Conservation (phyloP, 202 grass and related monocot species). For the Elaeis oleifera region DNA sequence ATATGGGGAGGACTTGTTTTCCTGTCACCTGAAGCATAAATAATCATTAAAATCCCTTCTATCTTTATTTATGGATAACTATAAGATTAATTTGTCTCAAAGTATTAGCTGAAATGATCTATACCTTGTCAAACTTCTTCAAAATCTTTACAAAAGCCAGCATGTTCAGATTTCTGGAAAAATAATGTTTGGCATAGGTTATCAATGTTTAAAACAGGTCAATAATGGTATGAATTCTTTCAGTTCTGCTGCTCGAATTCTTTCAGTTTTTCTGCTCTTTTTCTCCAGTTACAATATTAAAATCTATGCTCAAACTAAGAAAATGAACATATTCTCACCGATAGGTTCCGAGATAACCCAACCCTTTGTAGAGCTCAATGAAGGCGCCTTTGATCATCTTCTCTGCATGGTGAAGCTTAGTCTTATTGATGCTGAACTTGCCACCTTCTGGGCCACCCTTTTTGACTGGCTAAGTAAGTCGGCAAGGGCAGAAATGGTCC, state of each 20-base stretch:
- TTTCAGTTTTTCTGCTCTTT: neutral
- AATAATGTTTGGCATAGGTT: neutral
- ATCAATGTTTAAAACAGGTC: too few relatives aligned
- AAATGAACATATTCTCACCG: constrained; percentile 26
- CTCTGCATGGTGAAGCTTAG: constrained; percentile 65
- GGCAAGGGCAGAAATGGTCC: constrained; percentile 50
- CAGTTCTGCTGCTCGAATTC: neutral
- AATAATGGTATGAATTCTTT: too few relatives aligned
- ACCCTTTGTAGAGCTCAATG: constrained; percentile 63
- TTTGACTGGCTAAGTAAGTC: constrained; percentile 44
- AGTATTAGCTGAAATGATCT: neutral
- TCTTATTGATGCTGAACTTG: constrained; percentile 41
- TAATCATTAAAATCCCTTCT: neutral
- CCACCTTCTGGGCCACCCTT: constrained; percentile 29
- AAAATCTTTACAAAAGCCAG: constrained; percentile 77
- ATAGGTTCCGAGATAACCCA: constrained; percentile 63
- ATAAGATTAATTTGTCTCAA: too few relatives aligned
- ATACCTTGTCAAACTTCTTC: constrained; percentile 79
- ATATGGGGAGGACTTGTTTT: constrained; percentile 34
- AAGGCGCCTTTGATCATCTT: constrained; percentile 75
- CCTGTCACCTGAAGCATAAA: constrained; percentile 42
- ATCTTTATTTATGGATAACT: too few relatives aligned
- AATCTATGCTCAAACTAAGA: neutral
- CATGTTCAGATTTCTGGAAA: constrained; percentile 75
- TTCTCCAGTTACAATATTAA: neutral